phyloP scores from a whole-genome alignment of 805 yeast genomes.

The Yarrowia divulgata region DNA sequence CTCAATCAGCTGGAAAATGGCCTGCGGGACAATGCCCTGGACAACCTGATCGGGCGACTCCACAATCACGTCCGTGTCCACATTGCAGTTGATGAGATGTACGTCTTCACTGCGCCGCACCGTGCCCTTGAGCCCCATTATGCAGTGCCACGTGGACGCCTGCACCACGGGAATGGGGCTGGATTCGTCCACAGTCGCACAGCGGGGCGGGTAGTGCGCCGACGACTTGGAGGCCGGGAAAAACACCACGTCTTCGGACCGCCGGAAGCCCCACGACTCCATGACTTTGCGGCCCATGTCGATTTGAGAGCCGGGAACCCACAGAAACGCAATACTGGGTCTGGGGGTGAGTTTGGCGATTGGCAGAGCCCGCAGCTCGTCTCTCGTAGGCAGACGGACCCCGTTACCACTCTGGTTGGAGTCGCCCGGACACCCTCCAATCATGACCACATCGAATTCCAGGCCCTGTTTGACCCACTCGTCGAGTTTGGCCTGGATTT shows the following conservation, averaged over 20 bases:
- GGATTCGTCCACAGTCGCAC: constrained; percentile 54
- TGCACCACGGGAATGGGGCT: constrained; percentile 53
- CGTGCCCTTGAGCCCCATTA: constrained; percentile 97
- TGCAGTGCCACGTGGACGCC: constrained; percentile 87
- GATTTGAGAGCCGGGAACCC: constrained; percentile 85
- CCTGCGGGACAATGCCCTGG: constrained; percentile 66
- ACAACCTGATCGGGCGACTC: constrained; percentile 53
- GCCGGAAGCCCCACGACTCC: constrained; percentile 69
- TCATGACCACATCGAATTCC: constrained; percentile 89
- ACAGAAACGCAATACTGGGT: constrained; percentile 85
- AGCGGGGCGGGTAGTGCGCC: constrained; percentile 64
- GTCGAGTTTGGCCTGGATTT: constrained; percentile 64
- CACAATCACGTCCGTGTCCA: constrained; percentile 85
- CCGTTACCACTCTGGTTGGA: constrained; percentile 2
- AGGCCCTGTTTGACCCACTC: constrained; percentile 66
- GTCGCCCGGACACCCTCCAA: constrained; percentile 82
- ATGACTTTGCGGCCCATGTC: constrained; percentile 59
- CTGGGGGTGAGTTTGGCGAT: constrained; percentile 75
- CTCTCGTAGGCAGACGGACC: constrained; percentile 61
- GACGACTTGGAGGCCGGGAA: constrained; percentile 73
- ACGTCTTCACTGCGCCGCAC: constrained; percentile 84
- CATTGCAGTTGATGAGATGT: constrained; percentile 87
- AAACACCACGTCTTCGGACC: constrained; percentile 89
- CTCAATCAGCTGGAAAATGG: constrained; percentile 82
- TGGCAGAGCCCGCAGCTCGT: constrained; percentile 70